phyloP scores from a whole-genome alignment of 345 rosid species.

The Camelina neglecta region DNA sequence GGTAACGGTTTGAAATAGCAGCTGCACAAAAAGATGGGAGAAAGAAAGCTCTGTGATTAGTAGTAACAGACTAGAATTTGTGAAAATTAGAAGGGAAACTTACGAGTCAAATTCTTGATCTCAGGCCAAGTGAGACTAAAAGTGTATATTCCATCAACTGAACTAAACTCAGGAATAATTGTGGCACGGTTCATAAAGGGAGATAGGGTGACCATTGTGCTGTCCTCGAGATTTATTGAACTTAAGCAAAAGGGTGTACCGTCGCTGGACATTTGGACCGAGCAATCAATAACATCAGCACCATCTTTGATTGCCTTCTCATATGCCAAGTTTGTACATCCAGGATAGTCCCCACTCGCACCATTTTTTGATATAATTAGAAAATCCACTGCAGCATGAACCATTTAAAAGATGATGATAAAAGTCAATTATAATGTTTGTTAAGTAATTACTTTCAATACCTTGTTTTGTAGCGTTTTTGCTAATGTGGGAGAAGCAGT shows the following conservation, averaged over 20 bases:
- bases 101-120: slow-evolving; percentile 60
- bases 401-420: not conserved
- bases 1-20: too few species aligned
- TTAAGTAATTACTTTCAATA: slow-evolving; percentile 35
- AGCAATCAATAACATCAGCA: slow-evolving; percentile 71
- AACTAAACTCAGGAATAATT: slow-evolving; percentile 50
- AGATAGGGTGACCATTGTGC: slow-evolving; percentile 46
- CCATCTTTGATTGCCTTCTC: slow-evolving; percentile 63
- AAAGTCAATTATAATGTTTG: not conserved
- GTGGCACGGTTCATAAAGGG: slow-evolving; percentile 32
- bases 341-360: slow-evolving; percentile 91
- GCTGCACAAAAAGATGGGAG: too few species aligned
- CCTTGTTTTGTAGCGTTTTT: slow-evolving; percentile 57
- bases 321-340: slow-evolving; percentile 78
- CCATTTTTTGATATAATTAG: slow-evolving; percentile 68
- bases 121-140: slow-evolving; percentile 67
- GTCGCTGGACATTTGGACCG: slow-evolving; percentile 79
- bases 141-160: slow-evolving; percentile 54
- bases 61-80: not conserved
- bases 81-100: slow-evolving; percentile 39
- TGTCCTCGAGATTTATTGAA: slow-evolving; percentile 55
- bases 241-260: slow-evolving; percentile 64
- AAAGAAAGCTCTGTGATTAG: not conserved
- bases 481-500: slow-evolving; percentile 63
- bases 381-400: slow-evolving; percentile 43